phyloP scores from a whole-genome alignment of 1,139 yeast species.

The Zygotorulaspora mrakii region DNA sequence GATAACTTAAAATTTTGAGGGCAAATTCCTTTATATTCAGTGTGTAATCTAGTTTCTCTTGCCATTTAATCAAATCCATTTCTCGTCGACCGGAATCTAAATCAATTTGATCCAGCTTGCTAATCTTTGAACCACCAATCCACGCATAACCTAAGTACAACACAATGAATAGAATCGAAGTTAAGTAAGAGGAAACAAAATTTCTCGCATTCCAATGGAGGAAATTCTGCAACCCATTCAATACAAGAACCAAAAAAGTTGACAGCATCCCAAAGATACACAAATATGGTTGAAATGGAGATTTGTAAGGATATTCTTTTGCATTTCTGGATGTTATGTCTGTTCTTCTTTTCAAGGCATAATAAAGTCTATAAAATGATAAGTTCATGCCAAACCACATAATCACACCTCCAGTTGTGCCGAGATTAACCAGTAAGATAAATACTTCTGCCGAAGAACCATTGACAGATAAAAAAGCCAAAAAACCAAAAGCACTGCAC shows the following conservation, averaged over 20 bases:
- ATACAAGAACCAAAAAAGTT: slow-evolving; percentile 50
- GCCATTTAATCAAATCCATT: slow-evolving; percentile 66
- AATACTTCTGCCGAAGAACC: slow-evolving; percentile 62
- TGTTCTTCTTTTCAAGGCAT: slow-evolving; percentile 62
- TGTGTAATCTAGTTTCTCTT: slow-evolving; percentile 48
- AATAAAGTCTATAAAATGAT: slow-evolving; percentile 65
- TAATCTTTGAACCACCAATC: slow-evolving; percentile 47
- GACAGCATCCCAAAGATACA: slow-evolving; percentile 66
- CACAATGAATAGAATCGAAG: slow-evolving; percentile 51
- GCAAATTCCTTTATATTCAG: slow-evolving; percentile 12
- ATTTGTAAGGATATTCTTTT: slow-evolving; percentile 67
- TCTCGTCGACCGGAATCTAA: slow-evolving; percentile 77
- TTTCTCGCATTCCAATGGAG: slow-evolving; percentile 56
- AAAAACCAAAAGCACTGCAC: slow-evolving; percentile 56
- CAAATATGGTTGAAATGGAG: slow-evolving; percentile 73
- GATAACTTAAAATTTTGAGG: slow-evolving; percentile 13
- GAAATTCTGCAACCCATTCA: slow-evolving; percentile 34
- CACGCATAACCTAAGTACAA: slow-evolving; percentile 56
- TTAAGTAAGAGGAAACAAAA: slow-evolving; percentile 67
- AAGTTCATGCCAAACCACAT: slow-evolving; percentile 83
- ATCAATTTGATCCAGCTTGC: slow-evolving; percentile 65
- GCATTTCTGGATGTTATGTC: slow-evolving; percentile 63
- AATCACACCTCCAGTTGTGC: slow-evolving; percentile 66
- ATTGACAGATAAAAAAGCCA: slow-evolving; percentile 58
- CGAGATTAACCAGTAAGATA: slow-evolving; percentile 58